These are phyloP conservation scores for Hanseniaspora occidentalis DNA, from an alignment of 805 yeast species.

Conservation along the genomic window DNA sequence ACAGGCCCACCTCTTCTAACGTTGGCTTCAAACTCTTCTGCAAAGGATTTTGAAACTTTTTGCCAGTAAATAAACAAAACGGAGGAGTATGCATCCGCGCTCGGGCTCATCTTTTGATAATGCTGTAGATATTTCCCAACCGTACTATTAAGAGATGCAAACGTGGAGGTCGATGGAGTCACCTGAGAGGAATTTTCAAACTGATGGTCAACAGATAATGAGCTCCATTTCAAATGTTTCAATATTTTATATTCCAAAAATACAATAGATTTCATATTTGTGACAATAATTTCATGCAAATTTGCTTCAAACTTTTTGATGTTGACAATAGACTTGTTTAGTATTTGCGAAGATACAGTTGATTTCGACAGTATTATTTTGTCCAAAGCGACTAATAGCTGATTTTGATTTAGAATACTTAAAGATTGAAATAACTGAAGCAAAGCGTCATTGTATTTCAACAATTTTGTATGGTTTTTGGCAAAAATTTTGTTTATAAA, in stretches of 20 bases:
- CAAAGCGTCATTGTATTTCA: background rate
- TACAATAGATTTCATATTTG: conserved; percentile 9
- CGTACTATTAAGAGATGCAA: too few relatives aligned
- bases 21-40: conserved; percentile 22
- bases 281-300: conserved; percentile 12
- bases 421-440: background rate
- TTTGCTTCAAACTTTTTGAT: conserved; percentile 15
- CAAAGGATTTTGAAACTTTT: conserved; percentile 14
- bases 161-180: too few relatives aligned
- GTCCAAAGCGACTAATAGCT: conserved; percentile 8
- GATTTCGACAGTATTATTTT: conserved; percentile 15
- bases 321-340: conserved; percentile 19
- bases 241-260: conserved; percentile 12
- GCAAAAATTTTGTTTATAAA: background rate
- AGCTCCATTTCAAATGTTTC: conserved; percentile 8
- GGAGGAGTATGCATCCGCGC: conserved; percentile 1
- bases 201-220: too few relatives aligned
- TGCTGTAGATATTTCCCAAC: background rate
- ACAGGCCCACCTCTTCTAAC: conserved; percentile 25
- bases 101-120: background rate
- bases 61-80: conserved; percentile 17
- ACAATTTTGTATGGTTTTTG: background rate
- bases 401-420: background rate
- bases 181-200: too few relatives aligned
- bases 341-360: conserved; percentile 11